Conservation (phyloP, 139 green algal genomes). For the Chlamydomonas asymmetrica region DNA sequence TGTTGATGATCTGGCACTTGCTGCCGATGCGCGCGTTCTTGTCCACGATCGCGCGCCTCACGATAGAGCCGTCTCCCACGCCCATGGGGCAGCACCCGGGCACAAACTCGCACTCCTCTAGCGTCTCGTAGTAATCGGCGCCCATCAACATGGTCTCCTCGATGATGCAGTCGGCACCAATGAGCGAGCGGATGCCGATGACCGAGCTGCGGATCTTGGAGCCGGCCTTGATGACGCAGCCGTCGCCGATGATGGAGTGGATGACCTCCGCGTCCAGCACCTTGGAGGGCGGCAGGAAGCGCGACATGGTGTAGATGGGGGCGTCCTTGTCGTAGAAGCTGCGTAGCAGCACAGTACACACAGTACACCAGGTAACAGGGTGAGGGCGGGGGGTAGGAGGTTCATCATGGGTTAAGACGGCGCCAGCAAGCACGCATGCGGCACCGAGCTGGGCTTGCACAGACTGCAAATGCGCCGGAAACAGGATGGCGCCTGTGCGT, state of each 20-base stretch:
- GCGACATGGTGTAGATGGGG: slow-evolving; percentile 70
- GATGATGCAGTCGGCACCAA: slow-evolving; percentile 52
- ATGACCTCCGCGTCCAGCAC: slow-evolving; percentile 60
- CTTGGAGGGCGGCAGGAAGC: slow-evolving; percentile 70
- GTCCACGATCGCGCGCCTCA: slow-evolving; percentile 90
- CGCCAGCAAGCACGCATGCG: too few relatives aligned
- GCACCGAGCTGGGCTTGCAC: slow-evolving; percentile 2
- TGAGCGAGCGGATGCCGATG: slow-evolving; percentile 64
- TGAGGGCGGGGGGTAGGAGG: slow-evolving; percentile 63
- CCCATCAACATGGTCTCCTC: slow-evolving; percentile 94
- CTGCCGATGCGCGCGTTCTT: slow-evolving; percentile 98
- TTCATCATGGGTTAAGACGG: slow-evolving; percentile 50
- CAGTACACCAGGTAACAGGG: too few relatives aligned
- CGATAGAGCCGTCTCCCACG: slow-evolving; percentile 71
- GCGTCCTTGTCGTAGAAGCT: slow-evolving; percentile 69
- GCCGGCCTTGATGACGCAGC: slow-evolving; percentile 66
- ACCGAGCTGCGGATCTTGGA: slow-evolving; percentile 44
- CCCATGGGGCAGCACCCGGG: slow-evolving; percentile 90
- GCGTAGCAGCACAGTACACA: too few relatives aligned
- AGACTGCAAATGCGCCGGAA: too few relatives aligned
- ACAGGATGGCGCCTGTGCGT: too few relatives aligned
- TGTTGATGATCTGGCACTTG: slow-evolving; percentile 91
- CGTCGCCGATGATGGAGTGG: slow-evolving; percentile 80
- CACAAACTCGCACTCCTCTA: slow-evolving; percentile 78
- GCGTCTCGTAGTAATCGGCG: slow-evolving; percentile 97